These are phyloP conservation scores for Talaromyces funiculosus DNA, from an alignment of 2,329 filamentous ascomycete genomes.

Conservation along the genomic window DNA sequence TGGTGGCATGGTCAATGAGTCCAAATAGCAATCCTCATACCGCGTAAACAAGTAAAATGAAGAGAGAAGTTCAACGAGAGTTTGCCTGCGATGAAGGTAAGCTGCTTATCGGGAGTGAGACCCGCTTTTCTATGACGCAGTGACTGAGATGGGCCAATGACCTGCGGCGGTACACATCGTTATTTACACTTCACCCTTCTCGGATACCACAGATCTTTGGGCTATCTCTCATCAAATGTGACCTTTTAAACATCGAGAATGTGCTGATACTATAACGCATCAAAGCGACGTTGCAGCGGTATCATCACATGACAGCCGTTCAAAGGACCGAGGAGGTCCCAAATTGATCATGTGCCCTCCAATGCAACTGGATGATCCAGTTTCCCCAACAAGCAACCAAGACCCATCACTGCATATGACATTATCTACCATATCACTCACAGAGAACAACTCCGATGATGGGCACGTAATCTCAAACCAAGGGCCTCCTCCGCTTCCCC, in stretches of 20 bases:
- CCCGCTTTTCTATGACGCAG: conserved; percentile 7
- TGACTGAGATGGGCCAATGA: neutral
- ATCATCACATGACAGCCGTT: conserved; percentile 8
- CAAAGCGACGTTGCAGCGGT: neutral
- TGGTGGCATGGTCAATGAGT: conserved; percentile 32
- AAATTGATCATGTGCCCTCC: conserved; percentile 4
- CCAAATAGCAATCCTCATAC: neutral
- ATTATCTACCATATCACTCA: neutral
- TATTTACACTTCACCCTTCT: neutral
- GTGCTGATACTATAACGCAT: neutral
- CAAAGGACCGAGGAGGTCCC: neutral
- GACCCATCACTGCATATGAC: neutral
- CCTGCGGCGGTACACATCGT: neutral
- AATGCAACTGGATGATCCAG: conserved; percentile 1
- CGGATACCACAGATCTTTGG: neutral
- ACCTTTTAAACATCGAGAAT: neutral
- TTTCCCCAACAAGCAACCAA: neutral
- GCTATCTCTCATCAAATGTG: neutral
- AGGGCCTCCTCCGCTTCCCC: conserved; percentile 12
- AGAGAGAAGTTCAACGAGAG: neutral
- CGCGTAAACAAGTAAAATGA: neutral
- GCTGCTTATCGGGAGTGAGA: neutral
- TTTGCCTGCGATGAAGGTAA: neutral
- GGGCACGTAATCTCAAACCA: conserved; percentile 15
- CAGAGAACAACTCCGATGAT: conserved; percentile 13